A percentile compares a stretch with the other conserved stretches of the same genome.
These are phyloP conservation scores for Ramichloridium luteum DNA, from an alignment of 2,329 filamentous ascomycete genomes.

Conservation along the genomic window DNA sequence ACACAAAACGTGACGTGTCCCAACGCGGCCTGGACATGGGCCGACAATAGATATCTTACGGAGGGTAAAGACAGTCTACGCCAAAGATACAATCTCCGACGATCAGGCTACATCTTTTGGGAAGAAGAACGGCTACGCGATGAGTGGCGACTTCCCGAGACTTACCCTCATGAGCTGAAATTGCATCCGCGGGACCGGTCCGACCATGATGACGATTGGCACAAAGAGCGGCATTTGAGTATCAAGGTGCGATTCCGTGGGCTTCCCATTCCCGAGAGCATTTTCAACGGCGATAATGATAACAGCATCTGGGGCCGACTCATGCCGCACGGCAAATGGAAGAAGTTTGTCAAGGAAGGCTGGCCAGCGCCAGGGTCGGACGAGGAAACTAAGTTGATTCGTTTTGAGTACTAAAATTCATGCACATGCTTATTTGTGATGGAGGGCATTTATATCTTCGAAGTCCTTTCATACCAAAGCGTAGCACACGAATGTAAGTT, in stretches of 20 bases:
- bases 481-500: too few relatives aligned
- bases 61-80: neutral
- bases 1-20: neutral
- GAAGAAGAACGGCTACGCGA: neutral
- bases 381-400: neutral
- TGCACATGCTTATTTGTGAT: too few relatives aligned
- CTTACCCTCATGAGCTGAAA: neutral
- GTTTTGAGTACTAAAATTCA: constrained; percentile 1
- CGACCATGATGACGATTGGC: neutral
- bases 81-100: neutral
- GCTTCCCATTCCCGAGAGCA: neutral
- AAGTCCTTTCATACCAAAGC: too few relatives aligned
- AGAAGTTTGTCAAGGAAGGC: neutral
- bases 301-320: neutral
- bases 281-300: too few relatives aligned
- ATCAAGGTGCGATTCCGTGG: neutral
- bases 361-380: neutral
- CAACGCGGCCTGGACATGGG: neutral
- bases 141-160: neutral
- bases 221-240: neutral
- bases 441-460: too few relatives aligned
- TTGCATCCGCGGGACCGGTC: neutral
- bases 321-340: neutral
- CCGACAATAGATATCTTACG: neutral
- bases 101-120: neutral